Conservation (phyloP, 2,329 filamentous ascomycete genomes). For the Fusarium pilosicola region DNA sequence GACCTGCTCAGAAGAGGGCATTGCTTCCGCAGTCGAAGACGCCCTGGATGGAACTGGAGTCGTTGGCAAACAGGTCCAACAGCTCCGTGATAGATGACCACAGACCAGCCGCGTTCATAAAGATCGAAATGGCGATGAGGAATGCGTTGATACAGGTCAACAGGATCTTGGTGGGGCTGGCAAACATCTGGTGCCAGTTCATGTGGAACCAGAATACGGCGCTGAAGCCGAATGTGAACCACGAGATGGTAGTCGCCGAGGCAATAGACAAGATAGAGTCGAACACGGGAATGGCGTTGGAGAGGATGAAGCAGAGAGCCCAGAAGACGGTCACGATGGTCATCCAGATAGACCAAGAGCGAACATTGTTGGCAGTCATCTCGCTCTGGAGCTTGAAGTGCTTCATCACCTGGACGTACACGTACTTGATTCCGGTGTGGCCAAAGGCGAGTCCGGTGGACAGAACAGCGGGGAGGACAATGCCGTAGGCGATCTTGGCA, state of each 20-base stretch:
- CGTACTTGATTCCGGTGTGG: conserved; percentile 49
- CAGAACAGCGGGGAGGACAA: conserved; percentile 46
- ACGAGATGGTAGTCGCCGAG: conserved; percentile 50
- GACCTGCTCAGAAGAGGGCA: conserved; percentile 45
- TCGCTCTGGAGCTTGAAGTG: conserved; percentile 46
- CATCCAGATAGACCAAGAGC: conserved; percentile 51
- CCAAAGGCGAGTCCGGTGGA: conserved; percentile 48
- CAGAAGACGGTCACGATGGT: conserved; percentile 48
- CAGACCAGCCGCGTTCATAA: conserved; percentile 50
- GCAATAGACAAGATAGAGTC: conserved; percentile 52
- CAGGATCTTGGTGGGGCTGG: conserved; percentile 43
- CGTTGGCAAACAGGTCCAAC: conserved; percentile 45
- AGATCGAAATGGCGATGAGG: conserved; percentile 47
- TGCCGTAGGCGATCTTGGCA: conserved; percentile 47
- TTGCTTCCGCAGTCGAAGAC: conserved; percentile 50
- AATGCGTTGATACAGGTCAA: conserved; percentile 45
- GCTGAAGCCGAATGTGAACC: conserved; percentile 52
- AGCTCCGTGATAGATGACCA: conserved; percentile 49
- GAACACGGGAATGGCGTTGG: conserved; percentile 52
- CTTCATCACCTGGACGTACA: conserved; percentile 50
- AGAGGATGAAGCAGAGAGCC: conserved; percentile 49
- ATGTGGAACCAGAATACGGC: conserved; percentile 51
- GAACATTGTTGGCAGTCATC: conserved; percentile 47
- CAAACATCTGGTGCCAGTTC: conserved; percentile 48
- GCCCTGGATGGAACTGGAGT: conserved; percentile 43